Conservation (phyloP, 441 rosid genomes). For the Isatis lusitanica region DNA sequence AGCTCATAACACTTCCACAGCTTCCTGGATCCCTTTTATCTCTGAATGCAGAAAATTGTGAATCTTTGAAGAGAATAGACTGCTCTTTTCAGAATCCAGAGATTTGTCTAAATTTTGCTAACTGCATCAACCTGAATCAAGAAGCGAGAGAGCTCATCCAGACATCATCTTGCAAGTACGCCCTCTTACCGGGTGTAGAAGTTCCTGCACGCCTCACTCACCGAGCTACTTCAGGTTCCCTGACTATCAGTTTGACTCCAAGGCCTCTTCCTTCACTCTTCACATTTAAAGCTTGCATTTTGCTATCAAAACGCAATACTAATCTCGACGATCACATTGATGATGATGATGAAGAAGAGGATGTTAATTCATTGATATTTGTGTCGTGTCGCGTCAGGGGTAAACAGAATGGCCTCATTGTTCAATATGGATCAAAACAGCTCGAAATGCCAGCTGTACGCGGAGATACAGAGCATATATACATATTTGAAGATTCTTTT, state of each 20-base stretch:
- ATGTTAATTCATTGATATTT: not conserved
- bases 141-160: not conserved
- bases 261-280: not conserved
- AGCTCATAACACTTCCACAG: not conserved
- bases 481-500: slow-evolving; percentile 2
- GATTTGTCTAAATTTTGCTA: not conserved
- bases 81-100: not conserved
- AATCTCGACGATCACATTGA: not conserved
- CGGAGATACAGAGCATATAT: not conserved
- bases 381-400: not conserved
- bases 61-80: not conserved
- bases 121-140: not conserved
- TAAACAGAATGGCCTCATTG: not conserved
- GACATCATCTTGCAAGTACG: not conserved
- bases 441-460: not conserved
- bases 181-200: not conserved
- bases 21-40: not conserved
- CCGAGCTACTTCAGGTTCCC: not conserved
- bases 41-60: not conserved
- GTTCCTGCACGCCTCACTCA: slow-evolving; percentile 5
- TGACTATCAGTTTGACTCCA: not conserved
- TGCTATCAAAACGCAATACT: not conserved
- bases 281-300: slow-evolving; percentile 9
- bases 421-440: not conserved
- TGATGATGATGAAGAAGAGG: not conserved